A percentile compares a stretch with the other conserved stretches of the same genome.
Conservation (phyloP, 2,329 filamentous ascomycete species). For the Fusarium sp. region DNA sequence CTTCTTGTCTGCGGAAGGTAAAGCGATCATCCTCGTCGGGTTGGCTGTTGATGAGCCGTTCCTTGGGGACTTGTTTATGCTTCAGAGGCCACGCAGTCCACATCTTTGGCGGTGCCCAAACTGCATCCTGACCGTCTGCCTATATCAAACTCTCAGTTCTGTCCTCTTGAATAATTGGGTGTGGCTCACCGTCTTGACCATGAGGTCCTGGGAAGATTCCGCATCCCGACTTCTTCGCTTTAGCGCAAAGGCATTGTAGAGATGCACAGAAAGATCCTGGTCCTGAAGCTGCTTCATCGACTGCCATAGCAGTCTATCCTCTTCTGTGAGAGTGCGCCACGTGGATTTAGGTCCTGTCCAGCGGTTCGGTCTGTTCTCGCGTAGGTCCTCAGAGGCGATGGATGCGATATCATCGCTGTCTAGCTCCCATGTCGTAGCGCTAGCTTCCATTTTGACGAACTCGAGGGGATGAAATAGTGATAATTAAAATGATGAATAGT, state of each 20-base stretch:
- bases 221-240: conserved; percentile 56
- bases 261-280: conserved; percentile 77
- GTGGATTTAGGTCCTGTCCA: conserved; percentile 75
- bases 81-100: conserved; percentile 92
- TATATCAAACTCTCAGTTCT: conserved; percentile 18
- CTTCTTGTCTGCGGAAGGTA: conserved; percentile 60
- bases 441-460: conserved; percentile 35
- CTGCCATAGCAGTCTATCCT: conserved; percentile 71
- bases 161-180: background rate
- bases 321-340: conserved; percentile 72
- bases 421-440: conserved; percentile 52
- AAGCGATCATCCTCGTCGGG: conserved; percentile 62
- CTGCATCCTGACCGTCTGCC: conserved; percentile 45
- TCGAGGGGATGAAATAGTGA: background rate
- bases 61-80: conserved; percentile 69
- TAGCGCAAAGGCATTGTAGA: conserved; percentile 82
- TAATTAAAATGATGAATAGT: background rate
- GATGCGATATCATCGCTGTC: conserved; percentile 61
- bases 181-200: conserved; percentile 44
- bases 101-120: conserved; percentile 65
- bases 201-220: conserved; percentile 44
- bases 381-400: conserved; percentile 59
- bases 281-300: conserved; percentile 73
- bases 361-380: conserved; percentile 72
- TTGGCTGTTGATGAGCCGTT: conserved; percentile 60